These are phyloP conservation scores for Oryza glaberrima DNA, from an alignment of 176 grass and related monocot species.

Conservation along the genomic window DNA sequence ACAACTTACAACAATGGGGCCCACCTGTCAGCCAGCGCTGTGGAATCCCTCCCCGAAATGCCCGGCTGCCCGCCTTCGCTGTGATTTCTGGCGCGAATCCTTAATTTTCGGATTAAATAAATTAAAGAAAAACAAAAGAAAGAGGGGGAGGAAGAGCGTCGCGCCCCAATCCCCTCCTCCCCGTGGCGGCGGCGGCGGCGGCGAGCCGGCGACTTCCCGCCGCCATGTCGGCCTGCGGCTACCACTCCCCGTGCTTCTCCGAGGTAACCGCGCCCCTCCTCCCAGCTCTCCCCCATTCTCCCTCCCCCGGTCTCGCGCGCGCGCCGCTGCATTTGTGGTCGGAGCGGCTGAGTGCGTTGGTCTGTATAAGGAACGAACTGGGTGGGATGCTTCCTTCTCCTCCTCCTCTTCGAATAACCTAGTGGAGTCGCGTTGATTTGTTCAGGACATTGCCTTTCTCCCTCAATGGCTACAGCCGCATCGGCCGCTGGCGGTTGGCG, in stretches of 20 bases:
- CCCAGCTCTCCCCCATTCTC: background rate
- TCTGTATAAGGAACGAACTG: background rate
- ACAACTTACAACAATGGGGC: background rate
- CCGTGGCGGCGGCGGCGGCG: slow-evolving; percentile 48
- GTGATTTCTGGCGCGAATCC: slow-evolving; percentile 47
- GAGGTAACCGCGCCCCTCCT: slow-evolving; percentile 45
- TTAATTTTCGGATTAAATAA: background rate
- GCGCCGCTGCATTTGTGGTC: background rate
- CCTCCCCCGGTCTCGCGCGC: background rate
- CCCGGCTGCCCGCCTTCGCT: background rate
- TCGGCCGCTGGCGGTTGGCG: slow-evolving; percentile 22
- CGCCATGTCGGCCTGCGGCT: slow-evolving; percentile 63
- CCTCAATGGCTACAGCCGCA: slow-evolving; percentile 88
- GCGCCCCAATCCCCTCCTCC: slow-evolving; percentile 13
- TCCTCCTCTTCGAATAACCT: background rate
- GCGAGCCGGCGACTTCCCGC: background rate
- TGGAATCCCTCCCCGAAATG: background rate
- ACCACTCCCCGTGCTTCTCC: slow-evolving; percentile 82
- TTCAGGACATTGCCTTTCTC: slow-evolving; percentile 73
- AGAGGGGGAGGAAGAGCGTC: slow-evolving; percentile 3
- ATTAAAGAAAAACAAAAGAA: background rate
- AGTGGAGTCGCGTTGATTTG: slow-evolving; percentile 6
- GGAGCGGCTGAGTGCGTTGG: background rate
- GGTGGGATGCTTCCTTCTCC: background rate
- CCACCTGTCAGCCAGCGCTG: background rate